A percentile compares a stretch with the other conserved stretches of the same genome.
Evolutionary conservation across 768 basidiomycete species (phyloP).

Genomic region (Leccinum arenicola): DNA sequence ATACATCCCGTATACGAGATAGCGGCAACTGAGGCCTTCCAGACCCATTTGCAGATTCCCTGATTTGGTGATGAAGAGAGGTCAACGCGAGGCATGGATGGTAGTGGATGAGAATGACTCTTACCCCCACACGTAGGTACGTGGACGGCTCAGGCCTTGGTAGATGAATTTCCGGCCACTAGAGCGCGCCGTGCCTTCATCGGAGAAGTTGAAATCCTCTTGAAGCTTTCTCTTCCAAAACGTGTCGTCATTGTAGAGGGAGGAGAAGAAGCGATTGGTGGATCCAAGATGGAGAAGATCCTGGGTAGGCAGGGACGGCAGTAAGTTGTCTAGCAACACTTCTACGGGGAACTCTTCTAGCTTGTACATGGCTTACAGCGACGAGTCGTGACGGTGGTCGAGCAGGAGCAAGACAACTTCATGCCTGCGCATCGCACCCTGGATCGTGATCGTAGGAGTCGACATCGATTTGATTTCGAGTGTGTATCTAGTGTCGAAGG

Average conservation of each 20-base stretch:
- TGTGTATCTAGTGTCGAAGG: too few species aligned
- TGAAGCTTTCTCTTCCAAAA: constrained; percentile 74
- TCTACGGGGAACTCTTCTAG: constrained; percentile 67
- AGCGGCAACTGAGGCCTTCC: constrained; percentile 42
- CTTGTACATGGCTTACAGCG: constrained; percentile 30
- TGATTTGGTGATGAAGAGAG: constrained; percentile 25
- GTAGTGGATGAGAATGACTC: constrained; percentile 11
- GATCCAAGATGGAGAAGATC: constrained; percentile 58
- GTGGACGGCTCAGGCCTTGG: constrained; percentile 57
- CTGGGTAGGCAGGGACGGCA: constrained; percentile 50
- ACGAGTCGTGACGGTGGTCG: neutral
- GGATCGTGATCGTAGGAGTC: too few species aligned
- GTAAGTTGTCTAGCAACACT: constrained; percentile 70
- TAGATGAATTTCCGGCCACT: constrained; percentile 83
- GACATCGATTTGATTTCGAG: too few species aligned
- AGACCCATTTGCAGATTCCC: constrained; percentile 60
- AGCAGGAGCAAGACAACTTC: neutral
- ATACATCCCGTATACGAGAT: constrained; percentile 39
- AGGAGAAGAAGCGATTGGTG: constrained; percentile 65
- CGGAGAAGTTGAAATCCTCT: constrained; percentile 77
- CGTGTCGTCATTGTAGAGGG: constrained; percentile 64
- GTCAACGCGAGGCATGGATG: constrained; percentile 4
- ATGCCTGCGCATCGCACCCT: too few species aligned
- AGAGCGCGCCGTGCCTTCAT: constrained; percentile 65
- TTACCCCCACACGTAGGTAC: constrained; percentile 61